Evolutionary conservation across 1,284 basidiomycete genomes (phyloP).

Genomic region (Sparassis latifolia): DNA sequence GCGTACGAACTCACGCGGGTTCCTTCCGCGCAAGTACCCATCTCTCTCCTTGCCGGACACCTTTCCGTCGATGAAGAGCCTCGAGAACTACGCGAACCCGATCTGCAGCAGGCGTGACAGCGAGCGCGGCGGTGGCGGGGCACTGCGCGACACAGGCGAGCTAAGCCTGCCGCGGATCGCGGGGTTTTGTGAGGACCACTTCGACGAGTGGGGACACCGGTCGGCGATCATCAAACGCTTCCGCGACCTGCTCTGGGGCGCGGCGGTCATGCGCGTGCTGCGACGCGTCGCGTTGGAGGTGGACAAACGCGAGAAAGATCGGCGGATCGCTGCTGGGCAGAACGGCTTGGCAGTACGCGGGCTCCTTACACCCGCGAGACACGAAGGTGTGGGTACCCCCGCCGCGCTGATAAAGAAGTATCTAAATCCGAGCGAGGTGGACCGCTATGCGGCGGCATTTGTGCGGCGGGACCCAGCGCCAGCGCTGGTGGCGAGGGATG

Average conservation of each 20-base stretch:
- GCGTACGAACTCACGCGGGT: slow-evolving; percentile 57
- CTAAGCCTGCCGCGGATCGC: slow-evolving; percentile 71
- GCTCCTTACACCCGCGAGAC: slow-evolving; percentile 12
- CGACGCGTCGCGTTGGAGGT: slow-evolving; percentile 45
- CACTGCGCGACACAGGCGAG: slow-evolving; percentile 50
- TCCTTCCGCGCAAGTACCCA: slow-evolving; percentile 52
- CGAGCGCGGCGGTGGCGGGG: slow-evolving; percentile 36
- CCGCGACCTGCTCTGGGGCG: slow-evolving; percentile 69
- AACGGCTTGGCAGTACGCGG: slow-evolving; percentile 17
- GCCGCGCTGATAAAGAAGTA: slow-evolving; percentile 26
- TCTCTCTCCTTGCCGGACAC: slow-evolving; percentile 52
- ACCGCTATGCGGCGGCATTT: slow-evolving; percentile 29
- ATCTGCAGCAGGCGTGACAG: slow-evolving; percentile 44
- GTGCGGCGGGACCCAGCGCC: slow-evolving; percentile 21
- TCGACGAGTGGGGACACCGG: slow-evolving; percentile 79
- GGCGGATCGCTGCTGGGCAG: slow-evolving; percentile 12
- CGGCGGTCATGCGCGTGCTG: slow-evolving; percentile 57
- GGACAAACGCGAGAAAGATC: slow-evolving; percentile 29
- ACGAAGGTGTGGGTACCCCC: slow-evolving; percentile 30
- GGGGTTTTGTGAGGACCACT: slow-evolving; percentile 73
- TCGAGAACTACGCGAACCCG: slow-evolving; percentile 73
- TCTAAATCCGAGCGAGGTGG: slow-evolving; percentile 22
- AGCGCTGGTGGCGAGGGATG: slow-evolving; percentile 1
- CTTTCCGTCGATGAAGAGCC: slow-evolving; percentile 63
- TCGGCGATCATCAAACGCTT: slow-evolving; percentile 76